Percentiles rank a stretch among this genome's conserved stretches.
Evolutionary conservation across 192 early-diverging fungal genomes (phyloP).

Genomic region (Phlyctochytrium planicorne): DNA sequence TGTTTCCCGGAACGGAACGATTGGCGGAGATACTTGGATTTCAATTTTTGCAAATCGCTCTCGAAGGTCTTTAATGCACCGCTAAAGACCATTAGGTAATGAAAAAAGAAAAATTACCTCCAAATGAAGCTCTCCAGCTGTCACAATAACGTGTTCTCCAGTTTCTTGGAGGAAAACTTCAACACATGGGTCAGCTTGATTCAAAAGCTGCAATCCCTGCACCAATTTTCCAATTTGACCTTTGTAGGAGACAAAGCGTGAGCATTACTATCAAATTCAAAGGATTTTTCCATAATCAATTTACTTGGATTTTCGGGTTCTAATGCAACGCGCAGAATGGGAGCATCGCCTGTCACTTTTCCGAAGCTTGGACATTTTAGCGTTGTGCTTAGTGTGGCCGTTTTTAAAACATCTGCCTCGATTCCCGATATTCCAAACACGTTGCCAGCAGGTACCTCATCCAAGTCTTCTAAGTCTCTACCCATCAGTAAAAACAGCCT

Average conservation of each 20-base stretch:
- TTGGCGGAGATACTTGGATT: conserved; percentile 90
- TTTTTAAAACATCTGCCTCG: conserved; percentile 90
- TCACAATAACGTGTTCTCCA: conserved; percentile 95
- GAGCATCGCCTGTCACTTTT: conserved; percentile 63
- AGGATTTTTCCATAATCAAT: conserved; percentile 11
- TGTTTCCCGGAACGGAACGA: conserved; percentile 97
- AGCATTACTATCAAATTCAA: conserved; percentile 12
- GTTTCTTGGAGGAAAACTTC: conserved; percentile 90
- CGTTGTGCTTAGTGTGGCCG: conserved; percentile 82
- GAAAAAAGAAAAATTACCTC: conserved; percentile 54
- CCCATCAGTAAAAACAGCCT: conserved; percentile 97
- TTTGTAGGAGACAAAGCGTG: conserved; percentile 1
- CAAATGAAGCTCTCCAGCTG: conserved; percentile 95
- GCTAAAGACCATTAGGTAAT: conserved; percentile 36
- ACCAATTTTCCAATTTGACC: conserved; percentile 83
- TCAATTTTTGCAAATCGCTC: conserved; percentile 94
- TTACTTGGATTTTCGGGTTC: conserved; percentile 85
- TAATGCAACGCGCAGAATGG: conserved; percentile 95
- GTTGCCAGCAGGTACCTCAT: conserved; percentile 90
- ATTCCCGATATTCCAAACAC: conserved; percentile 90
- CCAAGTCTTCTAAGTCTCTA: conserved; percentile 78
- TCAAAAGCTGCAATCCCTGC: conserved; percentile 83
- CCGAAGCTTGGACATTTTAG: conserved; percentile 77
- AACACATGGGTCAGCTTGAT: conserved; percentile 93
- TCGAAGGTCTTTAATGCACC: conserved; percentile 90